Evolutionary conservation across 495 filamentous ascomycete species (phyloP).

Genomic region (Penicillium malachiteum): DNA sequence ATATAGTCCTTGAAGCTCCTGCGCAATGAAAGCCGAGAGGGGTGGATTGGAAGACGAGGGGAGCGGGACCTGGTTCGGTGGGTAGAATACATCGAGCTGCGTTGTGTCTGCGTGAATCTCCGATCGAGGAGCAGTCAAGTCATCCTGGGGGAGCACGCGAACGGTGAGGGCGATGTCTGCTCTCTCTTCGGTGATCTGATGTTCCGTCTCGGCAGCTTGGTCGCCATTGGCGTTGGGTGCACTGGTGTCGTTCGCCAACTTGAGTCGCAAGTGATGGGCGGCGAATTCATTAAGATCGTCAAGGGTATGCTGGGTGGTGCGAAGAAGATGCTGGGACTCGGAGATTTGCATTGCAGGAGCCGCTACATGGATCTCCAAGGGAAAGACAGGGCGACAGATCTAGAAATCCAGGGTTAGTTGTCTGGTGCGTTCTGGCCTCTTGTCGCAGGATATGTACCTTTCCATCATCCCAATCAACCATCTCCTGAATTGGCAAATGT

Average conservation of each 20-base stretch:
- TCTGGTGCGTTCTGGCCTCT: neutral
- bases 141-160: slow-evolving; percentile 63
- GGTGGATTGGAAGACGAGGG: slow-evolving; percentile 67
- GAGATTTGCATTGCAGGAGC: slow-evolving; percentile 62
- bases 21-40: slow-evolving; percentile 77
- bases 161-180: slow-evolving; percentile 66
- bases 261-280: slow-evolving; percentile 81
- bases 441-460: slow-evolving; percentile 55
- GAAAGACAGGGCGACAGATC: slow-evolving; percentile 87
- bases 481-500: slow-evolving; percentile 75
- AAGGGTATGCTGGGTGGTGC: slow-evolving; percentile 82
- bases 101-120: slow-evolving; percentile 66
- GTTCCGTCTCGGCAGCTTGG: neutral
- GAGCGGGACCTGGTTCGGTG: slow-evolving; percentile 69
- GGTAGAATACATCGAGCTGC: slow-evolving; percentile 76
- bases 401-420: slow-evolving; percentile 35
- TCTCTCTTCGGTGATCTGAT: slow-evolving; percentile 15
- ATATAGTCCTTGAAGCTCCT: slow-evolving; percentile 75
- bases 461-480: slow-evolving; percentile 92
- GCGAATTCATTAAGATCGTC: slow-evolving; percentile 91
- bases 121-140: slow-evolving; percentile 50
- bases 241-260: slow-evolving; percentile 54
- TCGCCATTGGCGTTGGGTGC: slow-evolving; percentile 10
- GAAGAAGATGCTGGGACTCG: slow-evolving; percentile 75
- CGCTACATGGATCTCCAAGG: slow-evolving; percentile 76